Evolutionary conservation across 129 eudicot species (phyloP).

Genomic region (sunflower (Helianthus annuus)): DNA sequence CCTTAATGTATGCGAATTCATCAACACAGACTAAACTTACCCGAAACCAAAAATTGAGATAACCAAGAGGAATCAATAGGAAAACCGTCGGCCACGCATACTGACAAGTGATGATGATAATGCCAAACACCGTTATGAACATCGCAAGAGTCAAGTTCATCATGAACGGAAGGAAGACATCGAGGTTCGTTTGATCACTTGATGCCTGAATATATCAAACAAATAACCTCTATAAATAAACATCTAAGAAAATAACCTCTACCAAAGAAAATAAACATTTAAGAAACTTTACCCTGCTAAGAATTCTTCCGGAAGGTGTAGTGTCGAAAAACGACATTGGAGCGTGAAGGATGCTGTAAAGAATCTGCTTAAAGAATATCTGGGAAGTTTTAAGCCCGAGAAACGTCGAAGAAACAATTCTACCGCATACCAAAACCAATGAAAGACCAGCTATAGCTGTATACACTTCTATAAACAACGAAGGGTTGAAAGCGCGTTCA

Average conservation of each 20-base stretch:
- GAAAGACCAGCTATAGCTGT: slow-evolving; percentile 53
- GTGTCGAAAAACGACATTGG: slow-evolving; percentile 97
- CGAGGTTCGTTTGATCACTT: slow-evolving; percentile 86
- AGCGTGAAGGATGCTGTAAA: slow-evolving; percentile 78
- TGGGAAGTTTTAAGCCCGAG: slow-evolving; percentile 85
- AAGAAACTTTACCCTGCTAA: slow-evolving; percentile 73
- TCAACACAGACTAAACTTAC: slow-evolving; percentile 45
- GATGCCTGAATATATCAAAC: slow-evolving; percentile 67
- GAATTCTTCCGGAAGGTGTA: slow-evolving; percentile 94
- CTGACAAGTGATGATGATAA: slow-evolving; percentile 84
- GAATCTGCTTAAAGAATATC: slow-evolving; percentile 63
- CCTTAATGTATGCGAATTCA: not conserved
- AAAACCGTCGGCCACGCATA: slow-evolving; percentile 92
- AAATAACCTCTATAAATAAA: too few relatives aligned
- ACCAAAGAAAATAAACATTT: not conserved
- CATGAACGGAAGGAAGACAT: slow-evolving; percentile 69
- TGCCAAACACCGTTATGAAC: slow-evolving; percentile 64
- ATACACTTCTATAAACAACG: slow-evolving; percentile 68
- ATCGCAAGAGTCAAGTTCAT: slow-evolving; percentile 52
- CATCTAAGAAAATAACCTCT: too few relatives aligned
- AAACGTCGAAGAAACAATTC: slow-evolving; percentile 47
- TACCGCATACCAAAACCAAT: slow-evolving; percentile 43
- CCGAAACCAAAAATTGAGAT: slow-evolving; percentile 94
- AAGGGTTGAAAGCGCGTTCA: slow-evolving; percentile 63
- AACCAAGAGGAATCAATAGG: slow-evolving; percentile 79